Evolutionary conservation across 371 early-diverging fungal genomes (phyloP).

Genomic region (Rhizomucor pusillus): DNA sequence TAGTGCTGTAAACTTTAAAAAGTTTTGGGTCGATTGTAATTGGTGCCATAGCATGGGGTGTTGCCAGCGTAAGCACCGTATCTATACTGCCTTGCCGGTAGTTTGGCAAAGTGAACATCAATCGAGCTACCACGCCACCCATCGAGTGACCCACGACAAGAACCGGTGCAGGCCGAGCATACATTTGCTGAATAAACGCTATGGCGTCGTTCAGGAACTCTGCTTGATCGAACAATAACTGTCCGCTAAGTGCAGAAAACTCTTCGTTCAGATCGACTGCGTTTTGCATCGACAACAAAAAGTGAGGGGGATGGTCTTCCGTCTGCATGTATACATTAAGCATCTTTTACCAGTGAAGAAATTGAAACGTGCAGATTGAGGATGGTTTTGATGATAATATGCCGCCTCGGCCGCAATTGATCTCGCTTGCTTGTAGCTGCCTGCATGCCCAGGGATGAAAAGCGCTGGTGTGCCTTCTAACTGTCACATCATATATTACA

Average conservation of each 20-base stretch:
- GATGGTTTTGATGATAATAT: conserved; percentile 38
- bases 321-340: neutral
- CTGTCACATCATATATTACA: conserved; percentile 4
- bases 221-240: conserved; percentile 81
- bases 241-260: conserved; percentile 83
- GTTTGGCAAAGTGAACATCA: conserved; percentile 65
- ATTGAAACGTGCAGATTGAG: conserved; percentile 52
- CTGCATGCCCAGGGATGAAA: conserved; percentile 95
- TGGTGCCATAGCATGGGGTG: conserved; percentile 85
- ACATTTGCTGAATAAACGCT: conserved; percentile 70
- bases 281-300: too few relatives aligned
- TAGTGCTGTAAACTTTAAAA: conserved; percentile 52
- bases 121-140: conserved; percentile 93
- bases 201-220: conserved; percentile 84
- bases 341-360: conserved; percentile 70
- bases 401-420: conserved; percentile 76
- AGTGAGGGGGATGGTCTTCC: neutral
- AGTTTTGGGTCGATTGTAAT: conserved; percentile 70
- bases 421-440: conserved; percentile 86
- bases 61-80: conserved; percentile 86
- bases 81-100: conserved; percentile 65
- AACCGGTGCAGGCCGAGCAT: conserved; percentile 62
- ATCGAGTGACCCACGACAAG: conserved; percentile 91
- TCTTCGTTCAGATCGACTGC: conserved; percentile 90
- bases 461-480: conserved; percentile 74